Evolutionary conservation across 177 flowering plant species (phyloP).

Genomic region (Vitis hybrid): DNA sequence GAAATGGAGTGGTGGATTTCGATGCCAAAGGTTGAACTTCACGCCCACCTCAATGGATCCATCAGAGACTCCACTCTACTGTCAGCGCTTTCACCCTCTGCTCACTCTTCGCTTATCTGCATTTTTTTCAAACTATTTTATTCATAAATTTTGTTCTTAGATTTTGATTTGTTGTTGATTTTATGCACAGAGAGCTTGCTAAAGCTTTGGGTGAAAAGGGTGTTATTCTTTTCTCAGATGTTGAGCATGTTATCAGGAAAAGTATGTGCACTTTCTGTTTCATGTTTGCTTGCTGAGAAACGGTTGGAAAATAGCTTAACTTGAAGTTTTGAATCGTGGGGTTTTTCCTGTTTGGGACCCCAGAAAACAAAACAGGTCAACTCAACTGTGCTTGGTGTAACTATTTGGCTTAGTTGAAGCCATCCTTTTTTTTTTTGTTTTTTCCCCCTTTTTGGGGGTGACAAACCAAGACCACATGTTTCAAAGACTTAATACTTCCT

Average conservation of each 20-base stretch:
- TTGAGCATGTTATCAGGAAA: conserved; percentile 74
- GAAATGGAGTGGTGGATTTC: conserved; percentile 55
- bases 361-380: no score
- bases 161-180: not conserved
- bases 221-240: conserved; percentile 53
- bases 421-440: no score
- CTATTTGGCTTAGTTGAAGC: not conserved
- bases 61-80: conserved; percentile 78
- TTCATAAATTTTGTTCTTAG: not conserved
- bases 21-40: conserved; percentile 90
- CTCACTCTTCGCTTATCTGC: conserved; percentile 1
- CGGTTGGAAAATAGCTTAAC: not conserved
- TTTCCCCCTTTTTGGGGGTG: not conserved
- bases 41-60: conserved; percentile 97
- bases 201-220: conserved; percentile 69
- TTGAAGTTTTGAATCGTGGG: not conserved
- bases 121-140: not conserved
- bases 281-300: not conserved
- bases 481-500: no score
- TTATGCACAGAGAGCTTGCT: conserved; percentile 77
- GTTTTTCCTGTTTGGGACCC: not conserved
- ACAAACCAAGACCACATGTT: no score
- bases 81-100: conserved; percentile 29
- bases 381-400: no score
- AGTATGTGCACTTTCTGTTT: conserved; percentile 37